phyloP scores from a whole-genome alignment of 768 basidiomycete genomes.

The Trametes meyenii region DNA sequence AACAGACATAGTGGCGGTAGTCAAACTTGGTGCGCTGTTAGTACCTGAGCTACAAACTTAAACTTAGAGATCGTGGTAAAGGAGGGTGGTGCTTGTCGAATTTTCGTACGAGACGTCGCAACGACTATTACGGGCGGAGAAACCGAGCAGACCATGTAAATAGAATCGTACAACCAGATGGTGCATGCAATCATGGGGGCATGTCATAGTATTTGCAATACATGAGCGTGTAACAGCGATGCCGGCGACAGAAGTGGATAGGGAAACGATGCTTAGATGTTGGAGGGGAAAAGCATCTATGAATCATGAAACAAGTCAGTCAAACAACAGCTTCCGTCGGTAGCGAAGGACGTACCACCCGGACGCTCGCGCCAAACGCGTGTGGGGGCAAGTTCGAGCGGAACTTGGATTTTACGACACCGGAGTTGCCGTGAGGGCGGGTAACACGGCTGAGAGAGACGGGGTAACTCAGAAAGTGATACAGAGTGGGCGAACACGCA shows the following conservation, averaged over 20 bases:
- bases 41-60: background rate
- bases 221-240: slow-evolving; percentile 29
- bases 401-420: slow-evolving; percentile 98
- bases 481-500: background rate
- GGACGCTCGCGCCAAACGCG: slow-evolving; percentile 90
- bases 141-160: background rate
- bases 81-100: no score
- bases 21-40: no score
- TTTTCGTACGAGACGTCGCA: background rate
- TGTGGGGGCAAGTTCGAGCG: slow-evolving; percentile 92
- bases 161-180: slow-evolving; percentile 20
- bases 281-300: slow-evolving; percentile 93
- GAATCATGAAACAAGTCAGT: slow-evolving; percentile 6
- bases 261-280: slow-evolving; percentile 54
- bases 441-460: slow-evolving; percentile 72
- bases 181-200: slow-evolving; percentile 36
- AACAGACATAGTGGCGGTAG: no score
- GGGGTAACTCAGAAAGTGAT: background rate
- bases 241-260: slow-evolving; percentile 28
- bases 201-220: slow-evolving; percentile 41
- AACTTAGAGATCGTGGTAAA: no score
- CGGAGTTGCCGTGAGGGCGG: slow-evolving; percentile 91
- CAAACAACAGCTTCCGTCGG: background rate
- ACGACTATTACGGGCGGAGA: background rate
- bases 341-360: slow-evolving; percentile 61